These are phyloP conservation scores for Fusarium temperatum DNA, from an alignment of 2,329 filamentous ascomycete species.

Conservation along the genomic window DNA sequence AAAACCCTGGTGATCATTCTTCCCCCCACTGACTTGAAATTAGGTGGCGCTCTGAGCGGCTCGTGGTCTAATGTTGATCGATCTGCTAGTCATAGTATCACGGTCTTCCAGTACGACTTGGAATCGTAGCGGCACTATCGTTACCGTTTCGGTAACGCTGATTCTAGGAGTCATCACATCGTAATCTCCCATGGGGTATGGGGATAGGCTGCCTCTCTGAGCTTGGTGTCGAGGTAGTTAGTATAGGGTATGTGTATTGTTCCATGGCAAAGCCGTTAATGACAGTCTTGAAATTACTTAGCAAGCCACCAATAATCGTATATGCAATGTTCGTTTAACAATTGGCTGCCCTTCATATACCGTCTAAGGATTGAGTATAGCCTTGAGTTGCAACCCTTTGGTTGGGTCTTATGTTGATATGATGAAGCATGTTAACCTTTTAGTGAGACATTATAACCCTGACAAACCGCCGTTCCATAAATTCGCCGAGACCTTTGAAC, in stretches of 20 bases:
- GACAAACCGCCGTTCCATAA: neutral
- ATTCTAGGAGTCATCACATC: slow-evolving; percentile 16
- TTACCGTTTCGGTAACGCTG: neutral
- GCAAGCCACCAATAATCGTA: neutral
- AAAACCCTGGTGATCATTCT: slow-evolving; percentile 6
- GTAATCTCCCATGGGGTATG: slow-evolving; percentile 11
- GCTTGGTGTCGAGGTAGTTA: neutral
- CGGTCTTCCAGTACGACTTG: neutral
- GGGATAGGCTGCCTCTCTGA: slow-evolving; percentile 4
- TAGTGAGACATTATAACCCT: neutral
- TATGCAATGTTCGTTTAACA: neutral
- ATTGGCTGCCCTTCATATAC: neutral
- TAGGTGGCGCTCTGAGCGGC: slow-evolving; percentile 32
- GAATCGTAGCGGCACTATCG: neutral
- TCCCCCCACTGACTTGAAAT: slow-evolving; percentile 24
- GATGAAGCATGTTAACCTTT: neutral
- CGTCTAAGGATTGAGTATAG: neutral
- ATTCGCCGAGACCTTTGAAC: slow-evolving; percentile 8
- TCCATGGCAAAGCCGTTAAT: neutral
- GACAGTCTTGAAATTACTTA: neutral
- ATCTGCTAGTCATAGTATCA: neutral
- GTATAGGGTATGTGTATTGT: slow-evolving; percentile 18
- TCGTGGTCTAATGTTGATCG: slow-evolving; percentile 11
- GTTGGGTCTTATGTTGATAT: neutral
- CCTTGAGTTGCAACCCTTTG: neutral